These are phyloP conservation scores for Alternaria arborescens DNA, from an alignment of 2,329 filamentous ascomycete species.

Conservation along the genomic window DNA sequence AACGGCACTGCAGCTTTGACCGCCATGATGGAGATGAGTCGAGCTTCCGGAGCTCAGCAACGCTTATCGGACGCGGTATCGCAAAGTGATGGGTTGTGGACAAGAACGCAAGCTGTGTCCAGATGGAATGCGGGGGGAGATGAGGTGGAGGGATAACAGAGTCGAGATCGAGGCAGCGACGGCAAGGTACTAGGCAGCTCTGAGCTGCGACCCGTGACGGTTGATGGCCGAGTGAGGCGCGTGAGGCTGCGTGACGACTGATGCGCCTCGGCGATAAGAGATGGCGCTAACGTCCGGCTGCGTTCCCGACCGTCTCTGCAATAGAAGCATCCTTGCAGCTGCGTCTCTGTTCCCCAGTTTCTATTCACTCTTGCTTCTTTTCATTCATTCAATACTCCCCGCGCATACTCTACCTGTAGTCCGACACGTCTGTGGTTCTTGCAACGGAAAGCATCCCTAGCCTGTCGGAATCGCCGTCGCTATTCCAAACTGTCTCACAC, in stretches of 20 bases:
- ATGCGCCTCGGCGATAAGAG: constrained; percentile 37
- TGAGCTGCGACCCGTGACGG: constrained; percentile 36
- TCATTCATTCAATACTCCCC: not conserved
- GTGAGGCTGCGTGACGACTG: constrained; percentile 41
- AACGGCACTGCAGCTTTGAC: constrained; percentile 77
- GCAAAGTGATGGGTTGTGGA: not conserved
- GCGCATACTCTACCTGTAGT: too few species aligned
- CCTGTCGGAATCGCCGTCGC: too few species aligned
- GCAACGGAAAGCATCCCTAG: too few species aligned
- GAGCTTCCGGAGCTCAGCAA: constrained; percentile 24
- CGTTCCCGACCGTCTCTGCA: not conserved
- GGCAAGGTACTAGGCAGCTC: constrained; percentile 32
- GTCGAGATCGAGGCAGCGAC: constrained; percentile 12
- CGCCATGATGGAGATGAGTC: constrained; percentile 65
- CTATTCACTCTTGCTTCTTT: not conserved
- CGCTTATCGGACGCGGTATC: constrained; percentile 19
- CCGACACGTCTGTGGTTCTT: too few species aligned
- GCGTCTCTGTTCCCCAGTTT: not conserved
- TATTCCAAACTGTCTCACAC: constrained; percentile 2
- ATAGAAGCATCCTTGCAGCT: not conserved
- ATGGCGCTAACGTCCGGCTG: constrained; percentile 14
- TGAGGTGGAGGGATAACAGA: constrained; percentile 4
- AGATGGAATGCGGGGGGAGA: constrained; percentile 8
- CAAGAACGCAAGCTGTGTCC: constrained; percentile 21
- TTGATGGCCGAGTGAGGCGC: constrained; percentile 32